Evolutionary conservation across 2,329 filamentous ascomycete genomes (phyloP).

Genomic region (Talaromyces islandicus): DNA sequence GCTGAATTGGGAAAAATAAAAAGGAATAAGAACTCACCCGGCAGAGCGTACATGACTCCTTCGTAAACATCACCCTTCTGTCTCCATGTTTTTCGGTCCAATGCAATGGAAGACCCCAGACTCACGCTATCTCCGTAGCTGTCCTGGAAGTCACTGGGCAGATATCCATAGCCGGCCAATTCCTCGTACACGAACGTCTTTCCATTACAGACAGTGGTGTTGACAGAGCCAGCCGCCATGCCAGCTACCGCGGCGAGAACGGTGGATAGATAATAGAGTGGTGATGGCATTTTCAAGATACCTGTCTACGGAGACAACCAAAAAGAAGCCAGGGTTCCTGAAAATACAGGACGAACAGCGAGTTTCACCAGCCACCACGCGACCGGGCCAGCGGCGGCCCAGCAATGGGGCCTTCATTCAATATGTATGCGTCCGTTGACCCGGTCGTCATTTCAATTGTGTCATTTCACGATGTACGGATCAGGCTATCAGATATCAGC

Average conservation of each 20-base stretch:
- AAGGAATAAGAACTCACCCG: slow-evolving; percentile 40
- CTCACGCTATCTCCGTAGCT: slow-evolving; percentile 65
- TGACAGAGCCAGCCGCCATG: slow-evolving; percentile 23
- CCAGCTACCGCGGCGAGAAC: not conserved
- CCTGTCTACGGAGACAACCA: not conserved
- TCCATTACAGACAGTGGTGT: slow-evolving; percentile 53
- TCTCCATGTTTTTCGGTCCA: slow-evolving; percentile 56
- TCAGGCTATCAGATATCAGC: too few relatives aligned
- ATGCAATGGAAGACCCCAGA: slow-evolving; percentile 59
- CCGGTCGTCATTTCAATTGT: too few relatives aligned
- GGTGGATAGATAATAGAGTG: not conserved
- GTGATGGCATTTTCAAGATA: not conserved
- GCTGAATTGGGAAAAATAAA: not conserved
- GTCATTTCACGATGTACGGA: too few relatives aligned
- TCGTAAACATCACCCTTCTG: slow-evolving; percentile 49
- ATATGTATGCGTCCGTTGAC: too few relatives aligned
- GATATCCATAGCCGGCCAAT: slow-evolving; percentile 61
- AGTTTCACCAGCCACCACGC: too few relatives aligned
- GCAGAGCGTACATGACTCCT: slow-evolving; percentile 58
- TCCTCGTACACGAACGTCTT: slow-evolving; percentile 60
- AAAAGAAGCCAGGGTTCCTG: not conserved
- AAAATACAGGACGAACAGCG: too few relatives aligned
- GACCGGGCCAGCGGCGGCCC: too few relatives aligned
- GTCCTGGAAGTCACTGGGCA: slow-evolving; percentile 55
- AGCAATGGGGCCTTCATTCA: too few relatives aligned